Base-by-base conservation (phyloP, 441 rosid species). In the Pelargonium australe region DNA sequence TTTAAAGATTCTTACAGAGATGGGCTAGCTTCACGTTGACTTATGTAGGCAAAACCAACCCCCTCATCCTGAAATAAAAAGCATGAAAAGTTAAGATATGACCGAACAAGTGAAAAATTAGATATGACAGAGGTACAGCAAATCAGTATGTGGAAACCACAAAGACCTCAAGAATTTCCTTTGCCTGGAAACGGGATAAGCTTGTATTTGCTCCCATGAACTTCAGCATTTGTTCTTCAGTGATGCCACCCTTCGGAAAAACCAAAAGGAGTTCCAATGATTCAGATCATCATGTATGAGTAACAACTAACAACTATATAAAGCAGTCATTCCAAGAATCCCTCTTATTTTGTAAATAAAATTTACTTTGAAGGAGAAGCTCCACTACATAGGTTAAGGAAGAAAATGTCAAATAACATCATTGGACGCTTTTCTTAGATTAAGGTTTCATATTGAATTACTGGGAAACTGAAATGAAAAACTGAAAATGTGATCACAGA, bases 211-310 rank as follows among this genome's bases (percentile, higher is more conserved):
- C 96, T 77, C 98, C 98, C 97, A 94, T 88, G 78, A 83, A 91
- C 80, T 87, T 89, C 75, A 94, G 83, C 95, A 91, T 89, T 73
- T 94, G 97, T 80, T 91, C 98, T 84, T 94, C 98, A 67, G 96
- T 94, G 60, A 91, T 83, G 74, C 97, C 98, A 0, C 89, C 98
- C 98, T 94, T n/a, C 17, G 68, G 6, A 34, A 34, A 34, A 34
- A 34, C 0, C 3, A 34, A 43, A 55, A 64, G 71, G 75, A 67
- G 64, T 68, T 65, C 70, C 61, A 68, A 70, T 53, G 70, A 16
- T 74, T 28, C 58, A 19, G 16, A 62, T 40, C 67, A 63, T 34
- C 69, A 5, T 55, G 31, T 68, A 31, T 31, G 37, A 31, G 37
- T 31, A 3, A 31, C 37, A 31, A 31, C 37, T 31, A 25, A 1